These are phyloP conservation scores for Rhynchospora tenuis DNA, from an alignment of 176 grass and related monocot species.

Conservation along the genomic window DNA sequence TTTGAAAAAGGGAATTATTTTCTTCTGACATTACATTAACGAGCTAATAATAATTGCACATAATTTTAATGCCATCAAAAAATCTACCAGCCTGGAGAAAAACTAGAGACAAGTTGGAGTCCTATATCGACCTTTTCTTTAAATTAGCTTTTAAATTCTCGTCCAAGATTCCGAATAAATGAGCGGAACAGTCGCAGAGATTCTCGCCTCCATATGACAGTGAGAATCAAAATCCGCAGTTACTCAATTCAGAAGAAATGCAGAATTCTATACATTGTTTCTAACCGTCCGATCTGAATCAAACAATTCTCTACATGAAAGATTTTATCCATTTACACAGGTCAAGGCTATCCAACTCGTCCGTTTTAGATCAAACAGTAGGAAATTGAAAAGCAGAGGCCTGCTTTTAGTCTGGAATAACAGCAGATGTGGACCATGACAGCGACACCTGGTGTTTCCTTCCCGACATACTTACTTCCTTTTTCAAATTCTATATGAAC, in stretches of 20 bases:
- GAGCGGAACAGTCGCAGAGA: conserved; percentile 19
- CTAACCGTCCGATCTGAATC: no score
- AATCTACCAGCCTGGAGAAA: not conserved
- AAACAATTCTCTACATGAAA: no score
- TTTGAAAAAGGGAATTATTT: not conserved
- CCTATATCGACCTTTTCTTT: not conserved
- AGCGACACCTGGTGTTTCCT: conserved; percentile 17
- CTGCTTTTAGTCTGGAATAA: no score
- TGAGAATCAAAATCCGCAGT: no score
- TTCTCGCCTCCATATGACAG: conserved; percentile 4
- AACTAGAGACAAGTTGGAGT: not conserved
- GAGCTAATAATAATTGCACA: not conserved
- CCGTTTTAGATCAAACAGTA: no score
- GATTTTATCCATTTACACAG: no score
- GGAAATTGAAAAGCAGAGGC: no score
- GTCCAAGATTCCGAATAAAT: conserved; percentile 6
- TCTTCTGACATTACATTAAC: not conserved
- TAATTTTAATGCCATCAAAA: not conserved
- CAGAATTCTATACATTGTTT: no score
- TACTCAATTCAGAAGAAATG: no score
- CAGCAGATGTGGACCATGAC: not conserved
- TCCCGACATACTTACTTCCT: conserved; percentile 11
- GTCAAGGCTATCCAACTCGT: no score
- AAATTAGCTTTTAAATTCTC: not conserved
- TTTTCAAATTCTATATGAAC: not conserved